Percentiles rank a stretch among this genome's conserved stretches.
These are phyloP conservation scores for Pugionium cornutum DNA, from an alignment of 345 rosid species.

Conservation along the genomic window DNA sequence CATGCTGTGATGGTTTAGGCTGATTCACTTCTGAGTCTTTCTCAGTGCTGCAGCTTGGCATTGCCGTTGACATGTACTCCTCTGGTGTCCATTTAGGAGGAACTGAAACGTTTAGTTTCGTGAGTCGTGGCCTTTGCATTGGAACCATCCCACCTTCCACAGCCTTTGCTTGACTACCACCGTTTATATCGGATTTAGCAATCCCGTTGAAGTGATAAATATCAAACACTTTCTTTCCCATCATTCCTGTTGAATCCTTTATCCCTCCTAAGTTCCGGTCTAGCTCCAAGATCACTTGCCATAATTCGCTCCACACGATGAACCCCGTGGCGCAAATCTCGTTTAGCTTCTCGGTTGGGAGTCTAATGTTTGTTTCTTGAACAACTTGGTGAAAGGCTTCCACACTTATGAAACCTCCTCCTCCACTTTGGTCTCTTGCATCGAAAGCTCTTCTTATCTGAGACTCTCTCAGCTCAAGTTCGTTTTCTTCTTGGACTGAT, in stretches of 20 bases:
- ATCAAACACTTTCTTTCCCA: slow-evolving; percentile 97
- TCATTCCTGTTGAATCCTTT: slow-evolving; percentile 82
- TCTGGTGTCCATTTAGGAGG: slow-evolving; percentile 99
- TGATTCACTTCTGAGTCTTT: slow-evolving; percentile 64
- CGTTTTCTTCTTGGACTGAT: slow-evolving; percentile 89
- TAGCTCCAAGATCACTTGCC: slow-evolving; percentile 84
- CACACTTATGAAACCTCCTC: slow-evolving; percentile 94
- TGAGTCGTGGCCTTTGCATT: slow-evolving; percentile 87
- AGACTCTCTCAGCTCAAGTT: slow-evolving; percentile 88
- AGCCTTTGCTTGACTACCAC: slow-evolving; percentile 49
- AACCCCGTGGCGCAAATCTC: slow-evolving; percentile 74
- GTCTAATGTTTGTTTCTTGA: slow-evolving; percentile 58
- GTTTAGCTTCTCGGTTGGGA: slow-evolving; percentile 70
- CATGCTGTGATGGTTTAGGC: slow-evolving; percentile 79
- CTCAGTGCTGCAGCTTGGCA: slow-evolving; percentile 48
- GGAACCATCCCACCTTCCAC: slow-evolving; percentile 57
- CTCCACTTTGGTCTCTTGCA: slow-evolving; percentile 96
- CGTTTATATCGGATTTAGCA: slow-evolving; percentile 88
- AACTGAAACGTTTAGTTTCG: slow-evolving; percentile 87
- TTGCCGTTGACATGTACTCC: slow-evolving; percentile 79
- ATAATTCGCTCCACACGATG: slow-evolving; percentile 97
- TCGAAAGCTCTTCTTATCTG: slow-evolving; percentile 89
- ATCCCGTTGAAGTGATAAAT: slow-evolving; percentile 96
- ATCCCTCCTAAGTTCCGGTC: slow-evolving; percentile 83
- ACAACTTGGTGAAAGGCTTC: slow-evolving; percentile 94